phyloP scores from a whole-genome alignment of 352 stramenopile species.

The Pythium vanterpoolii region DNA sequence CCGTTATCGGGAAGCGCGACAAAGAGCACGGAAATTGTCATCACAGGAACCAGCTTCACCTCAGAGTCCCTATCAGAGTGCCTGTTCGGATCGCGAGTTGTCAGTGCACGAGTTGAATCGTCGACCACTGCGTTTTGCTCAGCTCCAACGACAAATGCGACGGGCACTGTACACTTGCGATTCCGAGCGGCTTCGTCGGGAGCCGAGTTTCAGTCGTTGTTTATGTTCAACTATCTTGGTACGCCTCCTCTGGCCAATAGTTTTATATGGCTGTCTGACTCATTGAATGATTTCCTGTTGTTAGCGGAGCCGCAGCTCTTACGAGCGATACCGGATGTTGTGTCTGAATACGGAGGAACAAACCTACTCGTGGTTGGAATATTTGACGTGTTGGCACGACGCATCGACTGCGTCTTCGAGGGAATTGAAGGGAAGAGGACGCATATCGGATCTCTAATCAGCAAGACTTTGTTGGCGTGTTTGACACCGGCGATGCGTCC shows the following conservation, averaged over 20 bases:
- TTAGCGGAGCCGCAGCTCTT: slow-evolving; percentile 11
- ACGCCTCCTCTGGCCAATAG: background rate
- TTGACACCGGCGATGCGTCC: slow-evolving; percentile 9
- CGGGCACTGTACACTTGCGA: background rate
- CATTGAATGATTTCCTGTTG: background rate
- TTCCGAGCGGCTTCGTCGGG: background rate
- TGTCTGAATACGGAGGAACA: slow-evolving; percentile 7
- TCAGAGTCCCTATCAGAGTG: background rate
- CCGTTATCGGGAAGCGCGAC: slow-evolving; percentile 1
- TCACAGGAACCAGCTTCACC: background rate
- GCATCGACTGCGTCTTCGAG: slow-evolving; percentile 6
- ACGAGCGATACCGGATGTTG: slow-evolving; percentile 5
- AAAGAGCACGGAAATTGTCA: background rate
- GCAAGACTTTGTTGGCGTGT: slow-evolving; percentile 1
- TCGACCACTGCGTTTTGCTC: slow-evolving; percentile 3
- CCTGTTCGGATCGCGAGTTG: background rate
- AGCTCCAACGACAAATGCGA: background rate
- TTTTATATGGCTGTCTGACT: background rate
- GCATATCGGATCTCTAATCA: slow-evolving; percentile 1
- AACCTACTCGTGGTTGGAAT: slow-evolving; percentile 6
- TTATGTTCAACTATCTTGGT: slow-evolving; percentile 10
- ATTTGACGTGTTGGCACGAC: background rate
- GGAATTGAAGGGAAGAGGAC: background rate
- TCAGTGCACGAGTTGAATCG: background rate
- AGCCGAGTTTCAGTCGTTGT: background rate